Percentiles rank a stretch among this genome's conserved stretches.
Conservation (phyloP, 1,139 yeast species). For the Debaryomyces subglobosus region DNA sequence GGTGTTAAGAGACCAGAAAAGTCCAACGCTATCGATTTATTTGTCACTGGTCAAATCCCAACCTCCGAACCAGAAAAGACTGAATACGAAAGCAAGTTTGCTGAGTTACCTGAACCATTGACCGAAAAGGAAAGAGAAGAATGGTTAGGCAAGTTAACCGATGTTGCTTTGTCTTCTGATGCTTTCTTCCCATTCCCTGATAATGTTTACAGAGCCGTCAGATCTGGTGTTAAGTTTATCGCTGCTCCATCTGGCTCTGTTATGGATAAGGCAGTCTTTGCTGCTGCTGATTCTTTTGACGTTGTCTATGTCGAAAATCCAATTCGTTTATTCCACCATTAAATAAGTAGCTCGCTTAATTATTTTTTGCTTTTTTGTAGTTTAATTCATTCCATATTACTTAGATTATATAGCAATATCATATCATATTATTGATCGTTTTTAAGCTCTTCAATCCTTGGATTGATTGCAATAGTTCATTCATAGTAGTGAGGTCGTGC, state of each 20-base stretch:
- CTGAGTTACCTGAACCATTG: constrained; percentile 77
- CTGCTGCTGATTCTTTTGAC: constrained; percentile 89
- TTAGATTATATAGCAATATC: constrained; percentile 2
- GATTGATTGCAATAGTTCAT: background rate
- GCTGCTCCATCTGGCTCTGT: constrained; percentile 98
- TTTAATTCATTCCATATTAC: constrained; percentile 1
- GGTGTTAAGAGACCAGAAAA: constrained; percentile 99
- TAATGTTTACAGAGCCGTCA: constrained; percentile 95
- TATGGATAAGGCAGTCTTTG: constrained; percentile 94
- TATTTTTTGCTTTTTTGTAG: constrained; percentile 3
- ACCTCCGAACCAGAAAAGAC: constrained; percentile 87
- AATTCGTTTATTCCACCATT: constrained; percentile 97
- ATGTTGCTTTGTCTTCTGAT: constrained; percentile 92
- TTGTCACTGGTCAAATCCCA: constrained; percentile 89
- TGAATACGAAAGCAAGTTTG: constrained; percentile 90
- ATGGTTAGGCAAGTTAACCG: constrained; percentile 77
- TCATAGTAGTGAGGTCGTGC: background rate
- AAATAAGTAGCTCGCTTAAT: constrained; percentile 16
- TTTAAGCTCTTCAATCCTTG: background rate
- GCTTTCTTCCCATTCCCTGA: constrained; percentile 99
- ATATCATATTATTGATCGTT: background rate
- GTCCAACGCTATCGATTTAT: constrained; percentile 95
- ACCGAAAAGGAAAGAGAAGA: constrained; percentile 82
- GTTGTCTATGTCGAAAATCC: constrained; percentile 93
- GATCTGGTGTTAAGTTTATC: constrained; percentile 92